A percentile compares a stretch with the other conserved stretches of the same genome.
Evolutionary conservation across 108 stramenopile genomes (phyloP).

Genomic region (Fistulifera solaris): DNA sequence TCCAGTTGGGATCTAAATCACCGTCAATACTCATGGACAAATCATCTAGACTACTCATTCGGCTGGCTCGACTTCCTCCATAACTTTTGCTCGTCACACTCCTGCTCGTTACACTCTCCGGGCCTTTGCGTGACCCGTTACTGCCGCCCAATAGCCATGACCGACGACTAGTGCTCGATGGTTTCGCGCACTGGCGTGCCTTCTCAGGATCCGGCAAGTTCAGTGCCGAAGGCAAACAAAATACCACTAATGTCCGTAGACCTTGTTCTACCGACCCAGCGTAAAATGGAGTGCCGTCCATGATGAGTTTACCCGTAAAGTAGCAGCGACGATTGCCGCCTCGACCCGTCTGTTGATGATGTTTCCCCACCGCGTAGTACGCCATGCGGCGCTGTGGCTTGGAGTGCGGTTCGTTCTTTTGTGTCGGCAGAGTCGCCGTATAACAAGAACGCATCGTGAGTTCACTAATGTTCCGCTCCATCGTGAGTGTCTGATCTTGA

Average conservation of each 20-base stretch:
- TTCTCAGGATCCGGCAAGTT: slow-evolving; percentile 34
- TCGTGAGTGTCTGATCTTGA: slow-evolving; percentile 13
- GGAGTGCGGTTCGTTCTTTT: slow-evolving; percentile 20
- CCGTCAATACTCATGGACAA: slow-evolving; percentile 33
- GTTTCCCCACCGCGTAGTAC: slow-evolving; percentile 79
- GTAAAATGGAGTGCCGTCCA: slow-evolving; percentile 65
- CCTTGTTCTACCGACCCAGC: slow-evolving; percentile 78
- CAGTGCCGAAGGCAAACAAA: slow-evolving; percentile 71
- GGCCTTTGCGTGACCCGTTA: background rate
- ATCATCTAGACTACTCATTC: slow-evolving; percentile 10
- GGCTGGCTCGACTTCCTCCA: background rate
- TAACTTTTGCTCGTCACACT: background rate
- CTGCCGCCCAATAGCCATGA: background rate
- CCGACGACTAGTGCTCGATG: background rate
- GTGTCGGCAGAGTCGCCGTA: slow-evolving; percentile 16
- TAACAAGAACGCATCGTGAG: slow-evolving; percentile 71
- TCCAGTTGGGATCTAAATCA: slow-evolving; percentile 45
- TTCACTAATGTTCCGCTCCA: slow-evolving; percentile 61
- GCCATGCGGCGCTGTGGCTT: slow-evolving; percentile 59
- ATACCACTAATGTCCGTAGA: slow-evolving; percentile 75
- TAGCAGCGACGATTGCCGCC: slow-evolving; percentile 77
- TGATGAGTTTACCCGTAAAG: slow-evolving; percentile 66
- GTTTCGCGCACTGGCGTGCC: background rate
- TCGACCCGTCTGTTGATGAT: slow-evolving; percentile 31
- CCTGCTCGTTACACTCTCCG: background rate